phyloP scores from a whole-genome alignment of 306 rosid genomes.

The Spatholobus suberectus region DNA sequence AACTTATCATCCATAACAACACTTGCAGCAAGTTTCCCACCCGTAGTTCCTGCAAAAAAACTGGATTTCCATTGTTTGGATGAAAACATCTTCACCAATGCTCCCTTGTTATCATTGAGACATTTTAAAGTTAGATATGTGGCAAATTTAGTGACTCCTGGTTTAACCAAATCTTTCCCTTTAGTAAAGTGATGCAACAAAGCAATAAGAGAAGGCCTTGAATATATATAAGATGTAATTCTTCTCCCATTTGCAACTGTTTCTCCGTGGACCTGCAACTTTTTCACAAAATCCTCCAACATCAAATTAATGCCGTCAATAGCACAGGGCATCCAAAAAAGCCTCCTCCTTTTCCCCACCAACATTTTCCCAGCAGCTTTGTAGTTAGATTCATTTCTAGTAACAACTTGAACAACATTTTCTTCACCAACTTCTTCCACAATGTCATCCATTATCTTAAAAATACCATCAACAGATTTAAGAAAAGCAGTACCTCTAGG shows the following conservation, averaged over 20 bases:
- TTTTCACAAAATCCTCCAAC: neutral
- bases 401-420: neutral
- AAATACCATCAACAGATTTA: neutral
- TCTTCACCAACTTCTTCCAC: neutral
- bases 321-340: neutral
- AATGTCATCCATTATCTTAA: neutral
- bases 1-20: neutral
- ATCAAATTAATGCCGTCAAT: neutral
- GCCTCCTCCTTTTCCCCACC: neutral
- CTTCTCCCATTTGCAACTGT: neutral
- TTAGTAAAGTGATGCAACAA: neutral
- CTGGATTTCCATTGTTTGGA: neutral
- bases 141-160: neutral
- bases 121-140: too few species aligned
- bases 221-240: neutral
- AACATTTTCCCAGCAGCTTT: neutral
- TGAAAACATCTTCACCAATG: neutral
- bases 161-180: neutral
- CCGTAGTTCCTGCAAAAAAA: neutral
- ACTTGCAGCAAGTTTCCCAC: neutral
- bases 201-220: neutral
- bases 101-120: neutral
- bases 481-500: neutral
- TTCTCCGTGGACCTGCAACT: neutral
- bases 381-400: neutral